Base-by-base conservation (phyloP, 2,329 filamentous ascomycete genomes). In the Aureobasidium sp. region DNA sequence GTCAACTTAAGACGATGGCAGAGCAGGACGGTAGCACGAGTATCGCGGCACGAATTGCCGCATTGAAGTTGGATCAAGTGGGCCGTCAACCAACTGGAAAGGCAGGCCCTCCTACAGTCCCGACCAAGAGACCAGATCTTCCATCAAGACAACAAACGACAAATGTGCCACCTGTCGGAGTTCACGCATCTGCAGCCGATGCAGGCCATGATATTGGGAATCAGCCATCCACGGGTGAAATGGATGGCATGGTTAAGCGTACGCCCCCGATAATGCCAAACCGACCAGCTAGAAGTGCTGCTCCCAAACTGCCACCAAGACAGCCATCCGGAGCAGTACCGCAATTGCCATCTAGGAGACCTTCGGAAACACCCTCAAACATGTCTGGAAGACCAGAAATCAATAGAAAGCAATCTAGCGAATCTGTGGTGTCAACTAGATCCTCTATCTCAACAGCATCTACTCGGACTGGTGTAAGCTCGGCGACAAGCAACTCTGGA, bases 391-490 rank as follows among this genome's bases (percentile, higher is more conserved):
- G 52, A 27, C 63, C 69, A 37, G 68, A 67, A 1, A 67, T 65
- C 9, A 71, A 68, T 43, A 73, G 77, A 44, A 73, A 72, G 63
- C 72, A 69, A 8, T 82, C 80, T 0, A 69, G 70, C 29, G 83
- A 84, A 55, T 84, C 82, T 1, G 73, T 80, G 48, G 78, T 79
- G 17, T 84, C 83, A 10, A 74, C 71, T 5, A 71, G 73, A 17
- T 81, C 78, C 4, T 81, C 78, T 5, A 70, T 79, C 10, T 84
- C 82, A 13, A 77, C 77, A 53, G 72, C 75, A 9, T 82, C 81
- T 1, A 76, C 76, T 41, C 77, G 75, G 56, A 74, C 77, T 27
- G 76, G 72, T 39, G 72, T 72, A 29, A 74, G 71, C 32, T 72
- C 72, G 52, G 70, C 47, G 6, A 64, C 59, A 1, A 61, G 52